Evolutionary conservation across 2,329 filamentous ascomycete species (phyloP).

Genomic region (Paraconiothyrium sp.): DNA sequence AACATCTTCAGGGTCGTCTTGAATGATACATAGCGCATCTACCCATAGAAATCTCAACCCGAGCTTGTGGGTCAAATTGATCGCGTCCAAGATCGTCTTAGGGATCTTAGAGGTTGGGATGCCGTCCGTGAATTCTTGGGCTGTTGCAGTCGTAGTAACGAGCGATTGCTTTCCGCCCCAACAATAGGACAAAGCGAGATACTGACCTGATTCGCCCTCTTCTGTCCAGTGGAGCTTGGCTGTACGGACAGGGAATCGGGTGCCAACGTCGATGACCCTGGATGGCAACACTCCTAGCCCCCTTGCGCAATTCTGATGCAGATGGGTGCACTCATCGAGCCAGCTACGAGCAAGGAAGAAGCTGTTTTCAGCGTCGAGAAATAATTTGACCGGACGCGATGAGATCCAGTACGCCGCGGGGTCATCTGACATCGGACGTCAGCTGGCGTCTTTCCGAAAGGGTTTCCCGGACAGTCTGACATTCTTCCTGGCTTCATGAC

Average conservation of each 20-base stretch:
- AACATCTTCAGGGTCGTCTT: conserved; percentile 22
- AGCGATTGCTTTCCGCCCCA: conserved; percentile 23
- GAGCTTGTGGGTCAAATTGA: conserved; percentile 15
- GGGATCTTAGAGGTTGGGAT: conserved; percentile 18
- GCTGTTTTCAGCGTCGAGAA: conserved; percentile 2
- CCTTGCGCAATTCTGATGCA: conserved; percentile 13
- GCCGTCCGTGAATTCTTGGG: conserved; percentile 19
- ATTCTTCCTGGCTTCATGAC: background rate
- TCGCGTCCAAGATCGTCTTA: conserved; percentile 24
- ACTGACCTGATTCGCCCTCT: conserved; percentile 17
- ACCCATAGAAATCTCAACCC: conserved; percentile 26
- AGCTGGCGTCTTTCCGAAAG: background rate
- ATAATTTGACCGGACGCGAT: conserved; percentile 2
- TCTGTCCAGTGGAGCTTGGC: conserved; percentile 23
- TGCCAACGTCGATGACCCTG: conserved; percentile 21
- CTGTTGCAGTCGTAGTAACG: conserved; percentile 5
- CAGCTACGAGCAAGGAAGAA: conserved; percentile 13
- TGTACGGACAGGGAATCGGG: conserved; percentile 7
- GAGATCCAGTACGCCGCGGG: conserved; percentile 1
- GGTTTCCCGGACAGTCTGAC: too few relatives aligned
- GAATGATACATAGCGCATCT: conserved; percentile 28
- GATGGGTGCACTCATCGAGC: conserved; percentile 15
- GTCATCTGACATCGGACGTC: conserved; percentile 9
- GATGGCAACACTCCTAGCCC: conserved; percentile 11
- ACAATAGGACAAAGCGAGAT: conserved; percentile 22